Percentiles rank a stretch among this genome's conserved stretches.
Conservation (phyloP, 805 yeast species). For the Clavispora phyllophila region DNA sequence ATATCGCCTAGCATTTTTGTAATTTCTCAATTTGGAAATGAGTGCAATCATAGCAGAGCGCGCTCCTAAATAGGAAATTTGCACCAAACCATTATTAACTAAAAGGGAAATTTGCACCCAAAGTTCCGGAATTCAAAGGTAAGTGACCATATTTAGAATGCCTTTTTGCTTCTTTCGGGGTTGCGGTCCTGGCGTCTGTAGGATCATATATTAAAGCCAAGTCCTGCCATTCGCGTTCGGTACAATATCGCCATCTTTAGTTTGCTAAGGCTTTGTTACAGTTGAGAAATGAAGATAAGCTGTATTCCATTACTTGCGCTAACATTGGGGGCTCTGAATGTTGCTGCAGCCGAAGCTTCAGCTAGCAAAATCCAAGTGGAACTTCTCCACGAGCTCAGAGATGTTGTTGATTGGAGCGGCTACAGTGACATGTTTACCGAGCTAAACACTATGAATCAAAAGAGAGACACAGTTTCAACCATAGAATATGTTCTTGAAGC, state of each 20-base stretch:
- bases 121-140: background rate
- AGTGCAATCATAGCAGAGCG: background rate
- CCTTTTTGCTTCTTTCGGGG: background rate
- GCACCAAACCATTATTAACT: background rate
- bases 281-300: background rate
- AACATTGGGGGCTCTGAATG: background rate
- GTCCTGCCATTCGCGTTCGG: background rate
- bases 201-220: background rate
- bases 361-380: background rate
- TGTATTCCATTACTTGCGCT: background rate
- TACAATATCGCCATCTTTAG: background rate
- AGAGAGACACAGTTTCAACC: constrained; percentile 20
- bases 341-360: background rate
- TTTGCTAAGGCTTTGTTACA: background rate
- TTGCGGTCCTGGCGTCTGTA: background rate
- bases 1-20: background rate
- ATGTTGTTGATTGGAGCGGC: background rate
- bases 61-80: background rate
- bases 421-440: constrained; percentile 10
- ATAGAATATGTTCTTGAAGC: constrained; percentile 20
- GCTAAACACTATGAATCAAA: constrained; percentile 6
- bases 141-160: background rate
- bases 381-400: background rate
- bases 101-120: constrained; percentile 3
- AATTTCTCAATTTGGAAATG: background rate